These are phyloP conservation scores for Pleurotus tuoliensis DNA, from an alignment of 768 basidiomycete genomes.

Conservation along the genomic window DNA sequence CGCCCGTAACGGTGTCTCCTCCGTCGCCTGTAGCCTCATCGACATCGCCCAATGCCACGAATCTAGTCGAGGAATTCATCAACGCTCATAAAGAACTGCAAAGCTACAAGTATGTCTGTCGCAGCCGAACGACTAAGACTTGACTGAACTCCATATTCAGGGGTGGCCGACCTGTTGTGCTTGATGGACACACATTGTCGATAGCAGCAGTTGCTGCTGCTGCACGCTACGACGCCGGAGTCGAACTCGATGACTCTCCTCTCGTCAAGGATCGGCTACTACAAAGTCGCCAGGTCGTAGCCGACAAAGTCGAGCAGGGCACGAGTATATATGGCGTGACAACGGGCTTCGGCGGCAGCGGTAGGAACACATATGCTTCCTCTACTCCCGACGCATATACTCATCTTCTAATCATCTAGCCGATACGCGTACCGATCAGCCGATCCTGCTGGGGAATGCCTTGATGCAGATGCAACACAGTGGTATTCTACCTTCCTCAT, in stretches of 20 bases:
- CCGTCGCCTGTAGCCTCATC: slow-evolving; percentile 16
- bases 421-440: slow-evolving; percentile 69
- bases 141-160: slow-evolving; percentile 29
- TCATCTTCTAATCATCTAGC: slow-evolving; percentile 34
- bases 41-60: slow-evolving; percentile 18
- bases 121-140: not conserved
- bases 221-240: slow-evolving; percentile 56
- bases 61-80: slow-evolving; percentile 54
- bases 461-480: slow-evolving; percentile 72
- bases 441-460: slow-evolving; percentile 58
- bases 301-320: slow-evolving; percentile 61
- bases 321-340: slow-evolving; percentile 82
- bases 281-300: slow-evolving; percentile 62
- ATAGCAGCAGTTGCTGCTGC: slow-evolving; percentile 77
- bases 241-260: slow-evolving; percentile 46
- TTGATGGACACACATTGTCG: slow-evolving; percentile 70
- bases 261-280: slow-evolving; percentile 47
- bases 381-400: not conserved
- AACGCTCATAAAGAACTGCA: slow-evolving; percentile 60
- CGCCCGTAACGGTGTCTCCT: slow-evolving; percentile 14
- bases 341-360: slow-evolving; percentile 84
- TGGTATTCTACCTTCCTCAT: slow-evolving; percentile 60
- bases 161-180: slow-evolving; percentile 54
- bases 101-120: slow-evolving; percentile 48
- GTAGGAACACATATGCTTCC: not conserved